phyloP scores from a whole-genome alignment of 139 green algal genomes.

The Dunaliella primolecta region DNA sequence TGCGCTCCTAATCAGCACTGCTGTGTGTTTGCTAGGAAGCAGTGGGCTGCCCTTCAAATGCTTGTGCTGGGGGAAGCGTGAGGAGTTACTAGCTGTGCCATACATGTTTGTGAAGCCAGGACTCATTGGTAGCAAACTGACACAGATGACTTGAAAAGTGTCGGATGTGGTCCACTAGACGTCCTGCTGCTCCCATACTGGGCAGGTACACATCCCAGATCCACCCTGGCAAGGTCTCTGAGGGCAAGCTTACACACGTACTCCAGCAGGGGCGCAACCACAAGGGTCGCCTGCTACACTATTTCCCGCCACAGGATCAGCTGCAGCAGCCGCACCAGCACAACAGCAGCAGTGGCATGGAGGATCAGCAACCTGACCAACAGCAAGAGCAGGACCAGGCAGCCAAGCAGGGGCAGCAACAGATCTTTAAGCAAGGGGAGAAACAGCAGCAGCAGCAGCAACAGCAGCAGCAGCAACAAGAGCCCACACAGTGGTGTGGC shows the following conservation, averaged over 20 bases:
- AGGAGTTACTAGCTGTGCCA: no score
- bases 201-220: not conserved
- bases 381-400: not conserved
- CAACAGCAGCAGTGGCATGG: not conserved
- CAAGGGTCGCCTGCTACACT: conserved; percentile 72
- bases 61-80: no score
- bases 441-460: conserved; percentile 16
- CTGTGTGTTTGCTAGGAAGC: not conserved
- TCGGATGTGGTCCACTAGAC: not conserved
- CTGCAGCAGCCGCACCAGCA: not conserved
- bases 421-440: not conserved
- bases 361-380: not conserved
- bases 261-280: conserved; percentile 22
- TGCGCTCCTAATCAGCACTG: not conserved
- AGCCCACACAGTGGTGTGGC: conserved; percentile 60
- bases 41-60: not conserved
- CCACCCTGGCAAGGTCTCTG: not conserved
- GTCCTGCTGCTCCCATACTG: not conserved
- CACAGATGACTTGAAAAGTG: not conserved
- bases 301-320: conserved; percentile 44
- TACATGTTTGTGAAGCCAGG: not conserved
- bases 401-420: not conserved
- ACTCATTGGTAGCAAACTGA: not conserved
- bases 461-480: not conserved
- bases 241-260: not conserved